These are phyloP conservation scores for Penicillium waksmanii DNA, from an alignment of 495 filamentous ascomycete species.

Conservation along the genomic window DNA sequence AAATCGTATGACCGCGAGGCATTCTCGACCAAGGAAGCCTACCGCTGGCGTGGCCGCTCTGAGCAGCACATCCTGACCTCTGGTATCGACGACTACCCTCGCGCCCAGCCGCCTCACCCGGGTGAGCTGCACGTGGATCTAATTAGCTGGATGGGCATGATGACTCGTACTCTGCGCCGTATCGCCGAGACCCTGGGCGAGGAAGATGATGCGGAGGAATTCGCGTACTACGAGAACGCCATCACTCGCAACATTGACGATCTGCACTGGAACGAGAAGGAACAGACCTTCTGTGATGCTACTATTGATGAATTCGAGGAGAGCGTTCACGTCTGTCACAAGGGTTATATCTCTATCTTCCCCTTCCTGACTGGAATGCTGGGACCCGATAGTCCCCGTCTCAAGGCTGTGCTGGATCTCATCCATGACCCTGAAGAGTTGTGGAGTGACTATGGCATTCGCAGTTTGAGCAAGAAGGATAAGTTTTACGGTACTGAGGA, in stretches of 20 bases:
- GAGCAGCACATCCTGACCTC: slow-evolving; percentile 86
- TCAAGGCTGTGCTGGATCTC: slow-evolving; percentile 75
- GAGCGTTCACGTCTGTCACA: slow-evolving; percentile 86
- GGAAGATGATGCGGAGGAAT: slow-evolving; percentile 72
- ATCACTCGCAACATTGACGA: slow-evolving; percentile 90
- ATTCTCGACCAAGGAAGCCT: slow-evolving; percentile 84
- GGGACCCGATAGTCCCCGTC: slow-evolving; percentile 67
- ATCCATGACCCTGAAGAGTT: slow-evolving; percentile 81
- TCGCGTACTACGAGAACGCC: slow-evolving; percentile 71
- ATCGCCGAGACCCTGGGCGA: slow-evolving; percentile 75
- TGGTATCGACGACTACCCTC: slow-evolving; percentile 93
- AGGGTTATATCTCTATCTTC: slow-evolving; percentile 93
- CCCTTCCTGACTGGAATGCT: slow-evolving; percentile 87
- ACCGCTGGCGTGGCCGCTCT: slow-evolving; percentile 94
- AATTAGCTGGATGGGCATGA: slow-evolving; percentile 95
- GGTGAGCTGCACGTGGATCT: slow-evolving; percentile 96
- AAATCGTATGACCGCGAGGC: slow-evolving; percentile 88
- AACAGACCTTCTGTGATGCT: slow-evolving; percentile 87
- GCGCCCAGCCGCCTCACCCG: slow-evolving; percentile 93
- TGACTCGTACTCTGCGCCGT: slow-evolving; percentile 78
- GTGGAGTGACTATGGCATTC: slow-evolving; percentile 82
- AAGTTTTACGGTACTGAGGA: slow-evolving; percentile 85
- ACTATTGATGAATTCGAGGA: slow-evolving; percentile 97
- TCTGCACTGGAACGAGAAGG: slow-evolving; percentile 84
- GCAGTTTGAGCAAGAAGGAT: slow-evolving; percentile 84